Evolutionary conservation across 2,329 filamentous ascomycete genomes (phyloP).

Genomic region (Helminthosporium solani): DNA sequence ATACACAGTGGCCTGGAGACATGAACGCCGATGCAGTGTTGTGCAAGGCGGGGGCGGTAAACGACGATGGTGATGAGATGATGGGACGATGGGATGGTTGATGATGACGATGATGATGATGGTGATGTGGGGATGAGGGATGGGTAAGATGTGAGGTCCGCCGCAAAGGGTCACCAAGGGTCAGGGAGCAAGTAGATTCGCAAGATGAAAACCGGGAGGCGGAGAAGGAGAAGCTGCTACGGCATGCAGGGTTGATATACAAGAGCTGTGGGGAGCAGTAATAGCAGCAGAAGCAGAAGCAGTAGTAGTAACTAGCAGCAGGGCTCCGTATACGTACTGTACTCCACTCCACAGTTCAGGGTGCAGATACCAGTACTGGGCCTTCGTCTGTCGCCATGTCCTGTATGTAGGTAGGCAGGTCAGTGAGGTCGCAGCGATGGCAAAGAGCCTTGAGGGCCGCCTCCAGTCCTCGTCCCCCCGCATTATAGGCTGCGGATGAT

Average conservation of each 20-base stretch:
- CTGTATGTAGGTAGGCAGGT: neutral
- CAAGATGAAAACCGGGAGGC: neutral
- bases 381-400: slow-evolving; percentile 13
- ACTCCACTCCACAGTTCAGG: slow-evolving; percentile 10
- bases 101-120: neutral
- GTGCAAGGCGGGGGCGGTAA: too few relatives aligned
- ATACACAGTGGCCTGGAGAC: too few relatives aligned
- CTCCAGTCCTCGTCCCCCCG: too few relatives aligned
- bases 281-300: slow-evolving; percentile 1
- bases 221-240: neutral
- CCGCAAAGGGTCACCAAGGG: neutral
- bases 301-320: neutral
- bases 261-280: neutral
- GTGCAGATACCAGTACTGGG: slow-evolving; percentile 17
- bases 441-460: too few relatives aligned
- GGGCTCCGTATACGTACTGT: too few relatives aligned
- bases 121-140: neutral
- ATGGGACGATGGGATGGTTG: neutral
- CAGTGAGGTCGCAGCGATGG: slow-evolving; percentile 17
- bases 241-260: slow-evolving; percentile 4
- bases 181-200: neutral
- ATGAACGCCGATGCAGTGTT: neutral
- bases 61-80: neutral
- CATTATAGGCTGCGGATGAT: slow-evolving; percentile 34
- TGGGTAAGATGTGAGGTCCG: neutral